Evolutionary conservation across 495 filamentous ascomycete species (phyloP).

Genomic region (Cercophora scortea): DNA sequence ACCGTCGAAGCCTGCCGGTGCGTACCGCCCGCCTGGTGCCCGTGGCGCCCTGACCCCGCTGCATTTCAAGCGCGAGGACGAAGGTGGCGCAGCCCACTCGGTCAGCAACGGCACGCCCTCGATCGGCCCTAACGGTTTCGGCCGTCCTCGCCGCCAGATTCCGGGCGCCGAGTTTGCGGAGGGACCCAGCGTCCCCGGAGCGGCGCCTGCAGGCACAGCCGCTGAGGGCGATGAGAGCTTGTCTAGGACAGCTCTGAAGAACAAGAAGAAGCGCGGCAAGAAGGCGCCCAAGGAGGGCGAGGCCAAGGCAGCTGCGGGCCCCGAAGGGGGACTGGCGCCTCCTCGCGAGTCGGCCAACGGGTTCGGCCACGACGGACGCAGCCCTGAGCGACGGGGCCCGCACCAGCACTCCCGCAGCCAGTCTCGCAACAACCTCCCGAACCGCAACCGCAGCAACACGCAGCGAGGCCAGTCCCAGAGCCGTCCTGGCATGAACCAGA

Average conservation of each 20-base stretch:
- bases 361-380: conserved; percentile 44
- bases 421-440: conserved; percentile 47
- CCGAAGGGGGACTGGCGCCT: conserved; percentile 31
- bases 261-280: conserved; percentile 97
- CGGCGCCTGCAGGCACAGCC: conserved; percentile 51
- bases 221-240: conserved; percentile 58
- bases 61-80: conserved; percentile 95
- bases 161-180: conserved; percentile 46
- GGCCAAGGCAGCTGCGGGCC: conserved; percentile 20
- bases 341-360: conserved; percentile 26
- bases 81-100: conserved; percentile 84
- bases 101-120: conserved; percentile 67
- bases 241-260: conserved; percentile 85
- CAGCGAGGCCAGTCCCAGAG: conserved; percentile 28
- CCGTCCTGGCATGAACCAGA: conserved; percentile 29
- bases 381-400: conserved; percentile 55
- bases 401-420: conserved; percentile 42
- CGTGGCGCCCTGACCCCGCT: conserved; percentile 81
- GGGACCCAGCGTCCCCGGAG: conserved; percentile 58
- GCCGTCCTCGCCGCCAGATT: conserved; percentile 50
- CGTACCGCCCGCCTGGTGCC: conserved; percentile 94
- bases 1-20: conserved; percentile 88
- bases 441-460: conserved; percentile 37
- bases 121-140: conserved; percentile 68
- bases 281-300: conserved; percentile 82